Percentiles rank a stretch among this genome's conserved stretches.
These are phyloP conservation scores for Dendrobium officinale DNA, from an alignment of 106 monocot species.

Conservation along the genomic window DNA sequence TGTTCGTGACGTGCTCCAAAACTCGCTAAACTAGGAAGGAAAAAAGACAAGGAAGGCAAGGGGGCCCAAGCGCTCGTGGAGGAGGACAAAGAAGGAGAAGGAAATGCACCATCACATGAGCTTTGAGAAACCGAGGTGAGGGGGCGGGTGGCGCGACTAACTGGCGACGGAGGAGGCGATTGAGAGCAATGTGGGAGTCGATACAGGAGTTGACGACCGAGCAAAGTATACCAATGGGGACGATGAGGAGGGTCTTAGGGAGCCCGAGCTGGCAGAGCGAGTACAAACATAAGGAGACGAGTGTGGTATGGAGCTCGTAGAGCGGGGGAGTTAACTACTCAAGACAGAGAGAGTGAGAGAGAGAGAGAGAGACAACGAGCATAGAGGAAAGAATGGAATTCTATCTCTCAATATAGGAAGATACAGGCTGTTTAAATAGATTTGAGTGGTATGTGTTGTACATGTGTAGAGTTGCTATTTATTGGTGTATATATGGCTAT, in stretches of 20 bases:
- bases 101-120: conserved; percentile 15
- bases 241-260: conserved; percentile 44
- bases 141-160: neutral
- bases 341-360: too few species aligned
- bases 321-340: conserved; percentile 22
- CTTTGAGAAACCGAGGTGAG: conserved; percentile 21
- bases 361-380: too few species aligned
- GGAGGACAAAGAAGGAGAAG: conserved; percentile 17
- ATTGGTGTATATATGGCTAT: too few species aligned
- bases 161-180: conserved; percentile 16
- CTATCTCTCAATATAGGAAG: too few species aligned
- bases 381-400: too few species aligned
- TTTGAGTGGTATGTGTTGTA: too few species aligned
- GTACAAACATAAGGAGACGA: conserved; percentile 66
- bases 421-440: too few species aligned
- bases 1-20: too few species aligned
- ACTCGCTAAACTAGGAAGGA: conserved; percentile 1
- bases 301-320: conserved; percentile 44
- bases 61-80: conserved; percentile 4
- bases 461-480: too few species aligned
- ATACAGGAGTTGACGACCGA: conserved; percentile 38
- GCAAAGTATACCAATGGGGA: conserved; percentile 44
- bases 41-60: conserved; percentile 1
- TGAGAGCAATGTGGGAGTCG: conserved; percentile 45
- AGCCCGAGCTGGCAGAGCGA: conserved; percentile 44